phyloP scores from a whole-genome alignment of 2,329 filamentous ascomycete species.

The Neospermospora avenae region DNA sequence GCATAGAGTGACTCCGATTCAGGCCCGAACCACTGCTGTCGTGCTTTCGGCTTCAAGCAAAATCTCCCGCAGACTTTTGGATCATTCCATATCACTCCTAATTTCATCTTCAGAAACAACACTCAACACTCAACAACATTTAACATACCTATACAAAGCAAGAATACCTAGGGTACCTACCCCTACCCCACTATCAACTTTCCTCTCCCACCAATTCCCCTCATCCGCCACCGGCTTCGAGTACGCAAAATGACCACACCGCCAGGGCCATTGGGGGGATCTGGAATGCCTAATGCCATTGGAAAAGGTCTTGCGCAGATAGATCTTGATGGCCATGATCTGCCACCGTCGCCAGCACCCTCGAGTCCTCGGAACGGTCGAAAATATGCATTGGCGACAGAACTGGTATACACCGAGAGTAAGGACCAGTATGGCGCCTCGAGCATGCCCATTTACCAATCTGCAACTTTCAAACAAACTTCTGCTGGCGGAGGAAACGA shows the following conservation, averaged over 20 bases:
- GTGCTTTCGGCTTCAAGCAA: not conserved
- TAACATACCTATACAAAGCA: too few relatives aligned
- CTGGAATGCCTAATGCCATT: slow-evolving; percentile 27
- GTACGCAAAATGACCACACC: slow-evolving; percentile 34
- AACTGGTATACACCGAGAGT: slow-evolving; percentile 93
- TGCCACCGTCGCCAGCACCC: slow-evolving; percentile 88
- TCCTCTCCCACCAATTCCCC: not conserved
- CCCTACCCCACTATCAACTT: not conserved
- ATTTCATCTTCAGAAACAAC: too few relatives aligned
- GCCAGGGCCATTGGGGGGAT: slow-evolving; percentile 28
- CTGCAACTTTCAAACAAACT: slow-evolving; percentile 94
- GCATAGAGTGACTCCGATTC: slow-evolving; percentile 2
- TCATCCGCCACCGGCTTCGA: not conserved
- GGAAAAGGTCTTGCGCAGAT: slow-evolving; percentile 45
- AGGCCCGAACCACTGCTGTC: not conserved
- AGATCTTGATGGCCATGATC: slow-evolving; percentile 77
- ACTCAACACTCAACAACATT: too few relatives aligned
- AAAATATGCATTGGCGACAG: slow-evolving; percentile 91
- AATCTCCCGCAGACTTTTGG: not conserved
- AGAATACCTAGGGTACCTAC: too few relatives aligned
- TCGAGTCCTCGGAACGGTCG: slow-evolving; percentile 84
- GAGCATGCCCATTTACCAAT: slow-evolving; percentile 97
- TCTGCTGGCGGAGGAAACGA: slow-evolving; percentile 76
- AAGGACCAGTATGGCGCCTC: slow-evolving; percentile 97
- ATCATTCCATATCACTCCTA: not conserved